Evolutionary conservation across 345 rosid genomes (phyloP).

Genomic region (Ceriops tagal): DNA sequence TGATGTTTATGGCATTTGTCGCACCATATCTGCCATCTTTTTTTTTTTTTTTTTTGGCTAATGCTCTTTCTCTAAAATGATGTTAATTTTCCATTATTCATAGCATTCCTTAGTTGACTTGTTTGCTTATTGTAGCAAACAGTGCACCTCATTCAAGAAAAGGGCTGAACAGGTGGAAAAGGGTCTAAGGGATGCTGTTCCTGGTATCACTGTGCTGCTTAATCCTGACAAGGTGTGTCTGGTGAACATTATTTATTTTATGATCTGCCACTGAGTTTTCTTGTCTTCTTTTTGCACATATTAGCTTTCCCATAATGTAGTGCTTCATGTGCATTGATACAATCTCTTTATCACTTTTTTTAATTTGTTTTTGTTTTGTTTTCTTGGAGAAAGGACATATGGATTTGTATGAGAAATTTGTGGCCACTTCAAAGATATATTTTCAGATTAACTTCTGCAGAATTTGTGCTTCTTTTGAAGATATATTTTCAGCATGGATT

Average conservation of each 20-base stretch:
- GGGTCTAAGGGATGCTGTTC: constrained; percentile 56
- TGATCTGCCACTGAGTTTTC: not conserved
- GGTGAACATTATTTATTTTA: not conserved
- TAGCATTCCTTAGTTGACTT: constrained; percentile 4
- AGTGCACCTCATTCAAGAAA: constrained; percentile 78
- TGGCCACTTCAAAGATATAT: too few species aligned
- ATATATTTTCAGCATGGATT: too few species aligned
- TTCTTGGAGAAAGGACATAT: too few species aligned
- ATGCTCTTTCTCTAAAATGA: not conserved
- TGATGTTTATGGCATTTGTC: not conserved
- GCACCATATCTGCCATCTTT: too few species aligned
- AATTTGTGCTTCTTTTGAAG: too few species aligned
- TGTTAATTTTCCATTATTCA: not conserved
- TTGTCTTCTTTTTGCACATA: not conserved
- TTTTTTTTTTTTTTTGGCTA: not conserved
- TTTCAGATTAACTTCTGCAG: too few species aligned
- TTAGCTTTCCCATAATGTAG: not conserved
- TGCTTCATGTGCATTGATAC: too few species aligned
- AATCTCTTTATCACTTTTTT: too few species aligned
- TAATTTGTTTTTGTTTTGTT: too few species aligned
- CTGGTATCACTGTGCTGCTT: constrained; percentile 58
- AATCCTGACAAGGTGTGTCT: constrained; percentile 74
- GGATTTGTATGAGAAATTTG: too few species aligned
- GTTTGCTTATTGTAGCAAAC: constrained; percentile 49
- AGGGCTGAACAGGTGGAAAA: constrained; percentile 67